Evolutionary conservation across 2,329 filamentous ascomycete genomes (phyloP), one percentile per base, ranked within the genome.

Genomic region (Microdochium nivale): DNA sequence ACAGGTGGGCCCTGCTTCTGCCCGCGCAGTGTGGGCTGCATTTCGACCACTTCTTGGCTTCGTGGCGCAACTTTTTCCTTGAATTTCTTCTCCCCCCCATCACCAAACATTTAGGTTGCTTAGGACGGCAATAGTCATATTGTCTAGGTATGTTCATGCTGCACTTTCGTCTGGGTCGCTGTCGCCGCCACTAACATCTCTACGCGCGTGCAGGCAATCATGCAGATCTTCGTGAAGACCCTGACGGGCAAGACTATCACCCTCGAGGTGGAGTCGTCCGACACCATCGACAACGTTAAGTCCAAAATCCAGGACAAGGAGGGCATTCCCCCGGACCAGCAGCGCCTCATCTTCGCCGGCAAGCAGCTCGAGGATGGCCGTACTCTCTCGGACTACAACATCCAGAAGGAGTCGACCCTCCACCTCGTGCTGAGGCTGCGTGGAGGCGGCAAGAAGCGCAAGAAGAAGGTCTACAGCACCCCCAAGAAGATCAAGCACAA

Each of bases 401-500:
- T 99, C 83, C 94, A 99, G 86, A 99, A 99, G 87, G 92, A 97
- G 86, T 91, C 86, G 65, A 99, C 94, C 67, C 90, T 99, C 63
- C 94, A 99, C 80, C 81, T 97, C 66, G 94, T 99, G 67, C 87
- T 99, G 67, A 90, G 94, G 73, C 90, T 99, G 58, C 94, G 92
- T 84, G 94, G 94, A 83, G 94, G 92, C 77, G 91, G 77, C 73
- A 99, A 99, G 90, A 96, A 97, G 89, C 86, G 95, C 78, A 99
- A 99, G 90, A 96, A 96, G 90, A 99, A 99, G 91, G 94, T 99
- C 66, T 99, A 99, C 88, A 97, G 90, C 74, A 99, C 94, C 70
- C 94, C 94, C 76, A 99, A 99, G 91, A 99, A 99, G 90, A 99
- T 99, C 88, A 99, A 99, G 94, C 94, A 99, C 87, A 99, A 99